Percentiles rank a stretch among this genome's conserved stretches.
Conservation (phyloP, 108 stramenopile species). For the Conticribra guillardii region DNA sequence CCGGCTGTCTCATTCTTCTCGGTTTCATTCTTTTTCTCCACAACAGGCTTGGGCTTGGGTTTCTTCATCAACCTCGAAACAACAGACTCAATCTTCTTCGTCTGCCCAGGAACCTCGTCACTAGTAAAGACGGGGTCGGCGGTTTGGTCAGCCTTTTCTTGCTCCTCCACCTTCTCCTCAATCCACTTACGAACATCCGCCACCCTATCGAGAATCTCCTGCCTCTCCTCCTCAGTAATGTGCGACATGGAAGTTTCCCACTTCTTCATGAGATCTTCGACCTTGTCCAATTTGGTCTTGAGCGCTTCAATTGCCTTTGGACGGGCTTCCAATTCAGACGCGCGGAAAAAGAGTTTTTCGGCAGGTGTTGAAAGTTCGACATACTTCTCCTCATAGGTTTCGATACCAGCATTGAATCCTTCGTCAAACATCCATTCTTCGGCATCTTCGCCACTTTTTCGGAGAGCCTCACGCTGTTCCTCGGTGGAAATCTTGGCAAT, state of each 20-base stretch:
- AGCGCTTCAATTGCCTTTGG: constrained; percentile 79
- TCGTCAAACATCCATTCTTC: constrained; percentile 99
- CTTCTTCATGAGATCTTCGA: constrained; percentile 75
- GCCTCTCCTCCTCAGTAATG: constrained; percentile 92
- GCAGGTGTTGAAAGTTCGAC: constrained; percentile 81
- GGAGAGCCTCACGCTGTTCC: constrained; percentile 90
- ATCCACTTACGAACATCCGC: constrained; percentile 78
- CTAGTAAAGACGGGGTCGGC: constrained; percentile 87
- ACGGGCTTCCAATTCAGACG: constrained; percentile 79
- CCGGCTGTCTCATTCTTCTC: constrained; percentile 29
- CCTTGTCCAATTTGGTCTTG: constrained; percentile 62
- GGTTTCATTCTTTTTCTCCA: constrained; percentile 36
- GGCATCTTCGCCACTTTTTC: constrained; percentile 69
- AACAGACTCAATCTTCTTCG: constrained; percentile 72
- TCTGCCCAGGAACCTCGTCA: constrained; percentile 77
- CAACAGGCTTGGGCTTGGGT: constrained; percentile 78
- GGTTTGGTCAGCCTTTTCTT: constrained; percentile 67
- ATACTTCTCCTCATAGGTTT: constrained; percentile 82
- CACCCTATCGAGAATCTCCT: constrained; percentile 79
- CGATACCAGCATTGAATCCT: constrained; percentile 87
- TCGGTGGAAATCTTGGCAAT: constrained; percentile 88
- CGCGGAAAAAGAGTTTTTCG: constrained; percentile 85
- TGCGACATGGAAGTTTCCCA: constrained; percentile 90
- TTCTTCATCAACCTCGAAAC: constrained; percentile 77
- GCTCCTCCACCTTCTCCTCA: constrained; percentile 71